phyloP scores from a whole-genome alignment of 1,139 yeast genomes.

The Yamadazyma spencermartinsiae region DNA sequence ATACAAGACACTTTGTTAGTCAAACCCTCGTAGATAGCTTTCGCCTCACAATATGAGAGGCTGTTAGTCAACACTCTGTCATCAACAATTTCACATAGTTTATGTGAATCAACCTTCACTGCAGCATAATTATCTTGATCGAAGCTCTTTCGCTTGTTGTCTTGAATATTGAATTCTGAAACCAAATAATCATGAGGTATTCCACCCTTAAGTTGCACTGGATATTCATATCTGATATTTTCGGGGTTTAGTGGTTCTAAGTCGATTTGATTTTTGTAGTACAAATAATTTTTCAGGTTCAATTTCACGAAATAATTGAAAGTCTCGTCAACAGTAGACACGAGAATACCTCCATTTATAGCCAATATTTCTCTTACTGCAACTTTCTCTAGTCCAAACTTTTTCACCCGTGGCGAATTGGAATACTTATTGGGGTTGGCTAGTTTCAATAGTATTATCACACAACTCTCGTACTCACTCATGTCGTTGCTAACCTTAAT shows the following conservation, averaged over 20 bases:
- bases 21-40: constrained; percentile 6
- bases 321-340: too few relatives aligned
- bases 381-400: constrained; percentile 25
- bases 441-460: constrained; percentile 14
- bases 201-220: background rate
- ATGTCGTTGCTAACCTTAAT: background rate
- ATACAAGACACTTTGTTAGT: constrained; percentile 12
- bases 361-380: constrained; percentile 17
- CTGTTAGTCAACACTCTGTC: background rate
- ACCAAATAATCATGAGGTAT: background rate
- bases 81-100: background rate
- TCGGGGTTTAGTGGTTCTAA: background rate
- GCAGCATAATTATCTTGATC: background rate
- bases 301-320: background rate
- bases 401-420: constrained; percentile 19
- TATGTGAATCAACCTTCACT: background rate
- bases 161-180: background rate
- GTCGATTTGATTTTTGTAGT: background rate
- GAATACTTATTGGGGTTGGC: constrained; percentile 34
- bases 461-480: background rate
- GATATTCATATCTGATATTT: background rate
- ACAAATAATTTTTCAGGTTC: background rate
- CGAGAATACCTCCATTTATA: constrained; percentile 4
- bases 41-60: background rate
- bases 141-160: background rate